Base-by-base conservation (phyloP, 2,329 filamentous ascomycete genomes). In the Mycosphaerella arachidis region DNA sequence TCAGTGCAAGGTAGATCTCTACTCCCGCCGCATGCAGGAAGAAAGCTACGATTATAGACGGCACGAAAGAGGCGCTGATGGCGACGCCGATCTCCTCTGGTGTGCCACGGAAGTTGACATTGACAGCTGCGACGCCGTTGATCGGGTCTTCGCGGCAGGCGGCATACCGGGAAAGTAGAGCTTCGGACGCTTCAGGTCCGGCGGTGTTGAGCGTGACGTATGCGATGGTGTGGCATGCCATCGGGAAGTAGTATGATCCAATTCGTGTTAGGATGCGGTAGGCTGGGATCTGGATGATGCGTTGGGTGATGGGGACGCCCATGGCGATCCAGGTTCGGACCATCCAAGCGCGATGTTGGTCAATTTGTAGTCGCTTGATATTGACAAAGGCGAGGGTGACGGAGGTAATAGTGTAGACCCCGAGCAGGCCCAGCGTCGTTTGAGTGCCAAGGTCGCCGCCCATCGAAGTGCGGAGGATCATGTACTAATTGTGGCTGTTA, bases 341-440 rank as follows among this genome's bases (percentile, higher is more conserved):
- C 84, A 87, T 87, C 84, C 84, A 87, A 3, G 82, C 82, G 1
- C 84, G 77, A 61, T 87, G 84, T 66, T 86, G 80, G 37, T 86
- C 83, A 48, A 88, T 83, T 66, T 86, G 84, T 1, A 86, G 70
- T 2, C 76, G 73, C 68, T 83, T 86, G 70, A 87, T 79, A 62
- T 86, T 86, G 68, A 80, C 74, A 30, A 79, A 79, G 1, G 83
- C 81, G 53, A 86, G 59, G 0, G 66, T 62, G 31, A 83, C 69
- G 9, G 77, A 75, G 1, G 70, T 62, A 0, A 79, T 68, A 1
- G 82, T 81, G 7, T 78, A 67, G 30, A 83, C 74, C 1, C 72
- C 77, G 1, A 67, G 76, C 0, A 72, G 68, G 12, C 31, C 31
- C 8, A 35, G 31, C 7, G 31, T 35, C 8, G 31, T 35, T 64